These are phyloP conservation scores for Aureoboletus auriporus DNA, from an alignment of 768 basidiomycete species.

Conservation along the genomic window DNA sequence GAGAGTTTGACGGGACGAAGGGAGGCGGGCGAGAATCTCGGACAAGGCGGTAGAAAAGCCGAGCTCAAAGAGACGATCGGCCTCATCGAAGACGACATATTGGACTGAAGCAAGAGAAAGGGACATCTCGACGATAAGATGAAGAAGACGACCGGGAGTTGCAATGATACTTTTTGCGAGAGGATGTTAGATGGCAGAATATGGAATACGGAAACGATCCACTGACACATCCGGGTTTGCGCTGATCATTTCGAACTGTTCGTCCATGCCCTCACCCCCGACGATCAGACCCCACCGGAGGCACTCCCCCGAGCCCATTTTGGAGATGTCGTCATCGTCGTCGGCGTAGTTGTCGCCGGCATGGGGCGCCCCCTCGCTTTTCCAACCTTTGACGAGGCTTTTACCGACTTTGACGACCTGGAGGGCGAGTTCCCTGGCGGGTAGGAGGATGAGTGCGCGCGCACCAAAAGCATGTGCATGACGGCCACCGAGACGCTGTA, in stretches of 20 bases:
- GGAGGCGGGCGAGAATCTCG: constrained; percentile 89
- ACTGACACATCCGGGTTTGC: constrained; percentile 94
- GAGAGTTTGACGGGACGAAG: constrained; percentile 82
- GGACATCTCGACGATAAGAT: constrained; percentile 95
- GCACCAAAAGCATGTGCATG: constrained; percentile 81
- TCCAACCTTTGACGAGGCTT: constrained; percentile 83
- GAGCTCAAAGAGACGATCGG: constrained; percentile 97
- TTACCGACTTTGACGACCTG: constrained; percentile 95
- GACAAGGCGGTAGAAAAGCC: constrained; percentile 91
- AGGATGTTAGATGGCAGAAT: constrained; percentile 10
- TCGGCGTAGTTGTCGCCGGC: constrained; percentile 57
- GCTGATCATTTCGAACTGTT: constrained; percentile 94
- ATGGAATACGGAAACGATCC: background rate
- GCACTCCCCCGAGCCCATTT: constrained; percentile 44
- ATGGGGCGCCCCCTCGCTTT: constrained; percentile 55
- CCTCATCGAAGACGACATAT: constrained; percentile 95
- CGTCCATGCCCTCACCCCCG: constrained; percentile 92
- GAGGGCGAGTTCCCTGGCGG: constrained; percentile 89
- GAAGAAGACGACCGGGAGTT: constrained; percentile 95
- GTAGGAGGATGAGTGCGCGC: constrained; percentile 83
- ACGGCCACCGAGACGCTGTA: constrained; percentile 78
- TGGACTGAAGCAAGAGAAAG: constrained; percentile 83
- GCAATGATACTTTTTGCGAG: constrained; percentile 75
- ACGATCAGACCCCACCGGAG: constrained; percentile 93
- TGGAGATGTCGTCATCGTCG: constrained; percentile 46